These are phyloP conservation scores for barrel medic (Medicago truncatula) DNA, from an alignment of 306 rosid genomes.

Conservation along the genomic window MtrunA17r5.0-ANR NC_053045.1:40491501-40492000, in stretches of 20 bases:
- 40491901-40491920: constrained; percentile 1
- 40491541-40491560: constrained; percentile 30
- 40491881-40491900: constrained; percentile 7
- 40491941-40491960: constrained; percentile 21
- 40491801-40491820: constrained; percentile 42
- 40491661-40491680: not conserved
- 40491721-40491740: not conserved
- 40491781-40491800: too few species aligned
- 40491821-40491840: constrained; percentile 36
- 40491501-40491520: constrained; percentile 67
- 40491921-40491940: constrained; percentile 27
- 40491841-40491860: constrained; percentile 39
- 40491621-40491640: constrained; percentile 49
- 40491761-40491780: not conserved
- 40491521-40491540: constrained; percentile 44
- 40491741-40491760: not conserved
- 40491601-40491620: constrained; percentile 39
- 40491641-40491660: constrained; percentile 34
- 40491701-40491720: constrained; percentile 15
- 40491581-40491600: constrained; percentile 33
- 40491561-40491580: constrained; percentile 39
- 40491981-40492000: not conserved
- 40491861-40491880: constrained; percentile 22
- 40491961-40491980: too few species aligned
- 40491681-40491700: constrained; percentile 10